Conservation (phyloP, 768 basidiomycete species). For the Lactarius vividus region DNA sequence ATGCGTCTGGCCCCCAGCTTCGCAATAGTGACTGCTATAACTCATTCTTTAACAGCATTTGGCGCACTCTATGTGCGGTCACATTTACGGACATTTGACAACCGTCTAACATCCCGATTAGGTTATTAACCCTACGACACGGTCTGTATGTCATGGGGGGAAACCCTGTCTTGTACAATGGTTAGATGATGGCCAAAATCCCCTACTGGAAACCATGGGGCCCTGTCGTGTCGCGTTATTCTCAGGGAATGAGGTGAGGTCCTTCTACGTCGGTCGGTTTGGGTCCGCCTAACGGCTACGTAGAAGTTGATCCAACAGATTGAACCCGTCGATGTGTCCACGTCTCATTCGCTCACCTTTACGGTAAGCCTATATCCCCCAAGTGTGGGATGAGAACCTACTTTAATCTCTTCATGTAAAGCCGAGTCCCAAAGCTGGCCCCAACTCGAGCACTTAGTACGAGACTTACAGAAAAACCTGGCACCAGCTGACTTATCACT, state of each 20-base stretch:
- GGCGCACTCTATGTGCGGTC: slow-evolving; percentile 21
- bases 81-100: not conserved
- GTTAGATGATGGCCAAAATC: slow-evolving; percentile 59
- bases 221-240: slow-evolving; percentile 55
- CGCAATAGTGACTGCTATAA: slow-evolving; percentile 1
- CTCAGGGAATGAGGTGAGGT: slow-evolving; percentile 45
- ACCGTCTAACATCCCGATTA: not conserved
- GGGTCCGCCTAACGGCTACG: not conserved
- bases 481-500: slow-evolving; percentile 11
- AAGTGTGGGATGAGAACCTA: not conserved
- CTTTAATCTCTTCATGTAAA: slow-evolving; percentile 30
- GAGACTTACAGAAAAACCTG: not conserved
- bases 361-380: slow-evolving; percentile 41
- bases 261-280: slow-evolving; percentile 9
- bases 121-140: slow-evolving; percentile 13
- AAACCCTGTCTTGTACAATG: slow-evolving; percentile 54
- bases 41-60: not conserved
- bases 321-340: slow-evolving; percentile 51
- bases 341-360: slow-evolving; percentile 48
- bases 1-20: slow-evolving; percentile 14
- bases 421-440: slow-evolving; percentile 56
- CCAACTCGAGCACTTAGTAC: slow-evolving; percentile 58
- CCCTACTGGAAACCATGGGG: slow-evolving; percentile 51
- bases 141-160: slow-evolving; percentile 46
- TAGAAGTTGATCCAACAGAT: slow-evolving; percentile 61